phyloP scores from a whole-genome alignment of 2,329 filamentous ascomycete species.

The Chrysoporthe puriensis region DNA sequence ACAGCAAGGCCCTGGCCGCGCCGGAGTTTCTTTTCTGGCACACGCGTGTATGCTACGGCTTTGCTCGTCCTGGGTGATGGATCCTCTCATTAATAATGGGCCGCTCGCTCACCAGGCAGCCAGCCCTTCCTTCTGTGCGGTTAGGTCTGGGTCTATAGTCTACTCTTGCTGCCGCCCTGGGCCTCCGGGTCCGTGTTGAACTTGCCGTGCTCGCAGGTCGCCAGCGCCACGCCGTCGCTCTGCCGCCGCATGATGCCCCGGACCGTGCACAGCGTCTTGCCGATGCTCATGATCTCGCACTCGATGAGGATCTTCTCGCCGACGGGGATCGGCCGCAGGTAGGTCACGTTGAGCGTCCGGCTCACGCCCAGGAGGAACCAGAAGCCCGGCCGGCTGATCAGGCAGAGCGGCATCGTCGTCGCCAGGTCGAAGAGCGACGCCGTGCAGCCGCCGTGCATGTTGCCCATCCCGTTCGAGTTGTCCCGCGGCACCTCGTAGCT shows the following conservation, averaged over 20 bases:
- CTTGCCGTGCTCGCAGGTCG: constrained; percentile 67
- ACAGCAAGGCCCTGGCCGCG: no score
- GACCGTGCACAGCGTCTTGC: constrained; percentile 57
- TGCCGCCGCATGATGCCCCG: constrained; percentile 58
- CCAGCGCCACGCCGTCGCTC: constrained; percentile 56
- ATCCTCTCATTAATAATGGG: background rate
- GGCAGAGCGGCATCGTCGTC: constrained; percentile 61
- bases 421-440: constrained; percentile 70
- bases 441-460: constrained; percentile 65
- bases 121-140: no score
- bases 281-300: constrained; percentile 61
- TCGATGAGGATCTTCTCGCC: constrained; percentile 57
- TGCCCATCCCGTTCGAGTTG: constrained; percentile 58
- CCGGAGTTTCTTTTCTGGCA: no score
- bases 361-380: constrained; percentile 67
- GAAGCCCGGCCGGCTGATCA: constrained; percentile 61
- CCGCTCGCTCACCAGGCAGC: no score
- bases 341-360: constrained; percentile 68
- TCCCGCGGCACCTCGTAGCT: constrained; percentile 50
- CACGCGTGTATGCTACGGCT: no score
- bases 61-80: background rate
- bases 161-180: constrained; percentile 14
- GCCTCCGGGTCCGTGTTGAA: constrained; percentile 58
- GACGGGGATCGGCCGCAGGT: constrained; percentile 62
- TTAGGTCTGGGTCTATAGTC: background rate